Evolutionary conservation across 257 asterid species (phyloP), one percentile per base, ranked within the genome.

Genomic region (Eustoma russellianum): DNA sequence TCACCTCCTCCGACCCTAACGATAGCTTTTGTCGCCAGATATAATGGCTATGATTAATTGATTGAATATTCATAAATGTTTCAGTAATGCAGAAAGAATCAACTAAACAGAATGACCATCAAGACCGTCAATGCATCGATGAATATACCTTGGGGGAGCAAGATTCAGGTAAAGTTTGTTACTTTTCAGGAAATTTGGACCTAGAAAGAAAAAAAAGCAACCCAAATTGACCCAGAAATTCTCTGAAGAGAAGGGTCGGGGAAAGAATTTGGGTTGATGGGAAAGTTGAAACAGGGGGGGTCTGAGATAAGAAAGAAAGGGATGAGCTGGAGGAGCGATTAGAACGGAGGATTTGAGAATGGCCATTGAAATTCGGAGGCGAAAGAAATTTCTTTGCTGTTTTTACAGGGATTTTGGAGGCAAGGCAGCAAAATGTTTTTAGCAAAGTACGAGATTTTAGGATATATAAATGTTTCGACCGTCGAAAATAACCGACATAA

Each of bases 301-400:
- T 59, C 51, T 66, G 33, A 43, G 34, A 43, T 33, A 44, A 48
- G 35, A 5, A 65, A 50, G 59, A 46, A 33, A 5, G 30, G 59
- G 63, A 40, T 67, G 74, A 48, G 63, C 56, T 46, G 30, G 46
- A 63, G 15, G 30, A 47, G 46, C 59, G 67, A 19, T 34, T 33
- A 30, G 55, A 51, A 33, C 35, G 64, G 45, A 56, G 54, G 46
- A 48, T 41, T 61, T 68, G 60, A 66, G 69, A 57, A 9, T 48
- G 9, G 13, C 8, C 57, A 60, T 54, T 53, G 76, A 52, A 59
- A 58, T 56, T 61, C 74, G 89, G 81, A 52, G 28, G 40, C 30
- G 1, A 24, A 24, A 24, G 34, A 18, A 9, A 9, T 49, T 41
- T 50, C 49, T n/a, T 46, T 46, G 35, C 64, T 55, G 17, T 72